A percentile compares a stretch with the other conserved stretches of the same genome.
Conservation (phyloP, 202 grass and related monocot genomes). For the Digitaria exilis region DNA sequence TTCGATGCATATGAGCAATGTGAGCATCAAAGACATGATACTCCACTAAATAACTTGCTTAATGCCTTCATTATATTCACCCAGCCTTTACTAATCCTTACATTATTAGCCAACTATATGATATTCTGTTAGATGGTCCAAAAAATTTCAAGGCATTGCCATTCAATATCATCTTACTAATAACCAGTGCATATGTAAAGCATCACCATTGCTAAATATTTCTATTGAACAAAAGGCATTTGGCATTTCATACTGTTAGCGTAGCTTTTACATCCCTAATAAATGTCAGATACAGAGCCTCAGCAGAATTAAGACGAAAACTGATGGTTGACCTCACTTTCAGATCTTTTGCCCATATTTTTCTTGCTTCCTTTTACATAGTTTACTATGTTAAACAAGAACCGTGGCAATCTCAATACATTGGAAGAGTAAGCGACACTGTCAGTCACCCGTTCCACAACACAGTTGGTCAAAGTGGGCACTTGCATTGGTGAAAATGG, state of each 20-base stretch:
- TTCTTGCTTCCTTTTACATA: background rate
- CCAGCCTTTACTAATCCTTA: slow-evolving; percentile 15
- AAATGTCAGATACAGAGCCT: background rate
- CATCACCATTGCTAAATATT: slow-evolving; percentile 9
- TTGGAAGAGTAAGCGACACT: slow-evolving; percentile 10
- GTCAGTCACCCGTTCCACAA: background rate
- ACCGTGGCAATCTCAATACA: background rate
- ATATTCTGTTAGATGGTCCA: background rate
- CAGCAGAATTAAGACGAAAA: background rate
- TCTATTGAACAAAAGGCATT: background rate
- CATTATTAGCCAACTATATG: background rate
- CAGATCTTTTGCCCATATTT: background rate
- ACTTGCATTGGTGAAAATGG: slow-evolving; percentile 5
- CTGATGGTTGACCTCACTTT: slow-evolving; percentile 13
- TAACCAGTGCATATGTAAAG: background rate
- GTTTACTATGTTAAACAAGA: background rate
- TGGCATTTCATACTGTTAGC: background rate
- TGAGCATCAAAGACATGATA: slow-evolving; percentile 17
- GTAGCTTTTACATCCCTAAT: slow-evolving; percentile 12
- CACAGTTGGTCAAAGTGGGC: background rate
- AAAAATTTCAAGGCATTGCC: background rate
- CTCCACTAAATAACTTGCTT: background rate
- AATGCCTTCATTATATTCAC: background rate
- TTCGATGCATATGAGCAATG: slow-evolving; percentile 5
- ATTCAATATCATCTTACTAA: background rate